Percentiles rank a stretch among this genome's conserved stretches.
These are phyloP conservation scores for Vitis hybrid DNA, from an alignment of 177 flowering plant genomes.

Conservation along the genomic window DNA sequence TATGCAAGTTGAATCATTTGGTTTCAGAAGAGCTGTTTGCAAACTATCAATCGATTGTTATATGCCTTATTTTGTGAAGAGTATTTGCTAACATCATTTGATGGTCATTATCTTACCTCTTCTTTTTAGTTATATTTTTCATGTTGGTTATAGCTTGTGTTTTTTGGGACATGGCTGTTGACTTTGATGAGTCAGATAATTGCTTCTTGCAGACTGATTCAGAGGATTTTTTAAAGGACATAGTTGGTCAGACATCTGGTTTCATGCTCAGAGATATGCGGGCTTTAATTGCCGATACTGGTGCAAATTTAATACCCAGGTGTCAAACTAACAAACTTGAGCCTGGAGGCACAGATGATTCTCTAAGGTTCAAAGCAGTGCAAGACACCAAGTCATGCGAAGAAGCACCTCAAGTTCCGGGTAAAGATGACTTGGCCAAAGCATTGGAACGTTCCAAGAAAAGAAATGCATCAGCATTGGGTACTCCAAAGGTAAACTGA, in stretches of 20 bases:
- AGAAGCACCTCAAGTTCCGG: slow-evolving; percentile 25
- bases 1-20: not conserved
- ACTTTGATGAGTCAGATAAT: slow-evolving; percentile 22
- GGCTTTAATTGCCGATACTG: slow-evolving; percentile 87
- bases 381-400: slow-evolving; percentile 17
- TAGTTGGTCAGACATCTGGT: slow-evolving; percentile 89
- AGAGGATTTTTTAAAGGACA: slow-evolving; percentile 61
- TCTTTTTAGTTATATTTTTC: not conserved
- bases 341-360: slow-evolving; percentile 21
- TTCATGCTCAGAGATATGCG: slow-evolving; percentile 81
- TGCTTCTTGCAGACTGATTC: slow-evolving; percentile 44
- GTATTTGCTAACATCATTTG: not conserved
- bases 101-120: not conserved
- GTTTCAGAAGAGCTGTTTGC: not conserved
- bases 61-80: not conserved
- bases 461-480: slow-evolving; percentile 84
- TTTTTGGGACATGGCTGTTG: slow-evolving; percentile 7
- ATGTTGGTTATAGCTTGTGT: not conserved
- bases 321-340: slow-evolving; percentile 19
- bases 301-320: slow-evolving; percentile 52
- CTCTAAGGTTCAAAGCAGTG: slow-evolving; percentile 11
- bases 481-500: slow-evolving; percentile 86
- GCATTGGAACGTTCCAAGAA: slow-evolving; percentile 86
- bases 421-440: slow-evolving; percentile 56
- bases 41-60: not conserved